Conservation (phyloP, 257 asterid species). For the Capsicum baccatum region DNA sequence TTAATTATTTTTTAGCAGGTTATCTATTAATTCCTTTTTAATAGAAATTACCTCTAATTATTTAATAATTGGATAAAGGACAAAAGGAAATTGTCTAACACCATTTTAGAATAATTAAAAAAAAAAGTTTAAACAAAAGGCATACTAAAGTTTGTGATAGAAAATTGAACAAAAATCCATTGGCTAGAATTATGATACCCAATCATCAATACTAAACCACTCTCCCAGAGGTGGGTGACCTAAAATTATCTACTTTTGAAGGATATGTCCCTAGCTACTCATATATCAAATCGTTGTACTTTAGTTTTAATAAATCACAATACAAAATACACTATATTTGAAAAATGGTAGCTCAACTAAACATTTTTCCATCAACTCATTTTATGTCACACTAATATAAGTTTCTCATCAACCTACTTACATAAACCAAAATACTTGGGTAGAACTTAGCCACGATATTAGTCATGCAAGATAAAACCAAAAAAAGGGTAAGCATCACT, state of each 20-base stretch:
- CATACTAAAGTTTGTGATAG: too few relatives aligned
- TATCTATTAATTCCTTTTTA: background rate
- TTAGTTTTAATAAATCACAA: background rate
- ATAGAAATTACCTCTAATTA: background rate
- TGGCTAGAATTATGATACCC: background rate
- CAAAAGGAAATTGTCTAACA: too few relatives aligned
- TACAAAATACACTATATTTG: background rate
- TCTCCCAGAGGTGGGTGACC: background rate
- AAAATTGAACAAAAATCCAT: too few relatives aligned
- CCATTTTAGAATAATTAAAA: background rate
- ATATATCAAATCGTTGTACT: background rate
- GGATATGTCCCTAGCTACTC: background rate
- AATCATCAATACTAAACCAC: conserved; percentile 23
- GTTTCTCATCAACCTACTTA: conserved; percentile 9
- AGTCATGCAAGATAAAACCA: background rate
- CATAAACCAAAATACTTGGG: background rate
- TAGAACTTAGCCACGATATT: too few relatives aligned
- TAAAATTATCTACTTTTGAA: conserved; percentile 12
- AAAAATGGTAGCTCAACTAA: conserved; percentile 21
- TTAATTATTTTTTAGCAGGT: background rate
- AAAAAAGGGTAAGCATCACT: background rate
- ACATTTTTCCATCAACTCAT: background rate
- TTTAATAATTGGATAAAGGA: background rate
- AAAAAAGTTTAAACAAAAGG: too few relatives aligned
- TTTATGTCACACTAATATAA: background rate